Evolutionary conservation across 164 flowering plant genomes (phyloP).

Genomic region (Warburgia ugandensis): DNA sequence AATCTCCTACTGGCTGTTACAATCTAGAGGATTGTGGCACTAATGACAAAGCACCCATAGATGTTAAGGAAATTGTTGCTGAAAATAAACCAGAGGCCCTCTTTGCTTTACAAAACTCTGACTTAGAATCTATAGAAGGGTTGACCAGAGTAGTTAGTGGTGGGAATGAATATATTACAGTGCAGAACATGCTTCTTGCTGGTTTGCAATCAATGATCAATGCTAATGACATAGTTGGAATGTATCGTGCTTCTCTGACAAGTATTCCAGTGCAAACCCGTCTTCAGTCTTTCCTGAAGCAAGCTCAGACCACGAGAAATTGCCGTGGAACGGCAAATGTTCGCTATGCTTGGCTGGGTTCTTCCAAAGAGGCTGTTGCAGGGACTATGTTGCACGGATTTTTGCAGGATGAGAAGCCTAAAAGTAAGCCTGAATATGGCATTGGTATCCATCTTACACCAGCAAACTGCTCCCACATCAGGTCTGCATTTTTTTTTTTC

Average conservation of each 20-base stretch:
- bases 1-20: conserved; percentile 13
- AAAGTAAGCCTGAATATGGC: conserved; percentile 37
- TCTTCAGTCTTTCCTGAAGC: conserved; percentile 61
- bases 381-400: conserved; percentile 59
- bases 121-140: conserved; percentile 9
- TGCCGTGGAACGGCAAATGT: conserved; percentile 77
- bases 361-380: conserved; percentile 36
- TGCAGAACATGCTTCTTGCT: conserved; percentile 6
- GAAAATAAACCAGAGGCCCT: conserved; percentile 18
- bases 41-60: conserved; percentile 14
- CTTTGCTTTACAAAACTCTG: conserved; percentile 16
- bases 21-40: conserved; percentile 27
- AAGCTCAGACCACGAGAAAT: conserved; percentile 51
- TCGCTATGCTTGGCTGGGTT: conserved; percentile 76
- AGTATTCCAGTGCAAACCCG: conserved; percentile 31
- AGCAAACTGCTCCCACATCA: conserved; percentile 34
- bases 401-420: conserved; percentile 31
- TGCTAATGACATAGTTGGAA: conserved; percentile 34
- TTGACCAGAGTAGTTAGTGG: not conserved
- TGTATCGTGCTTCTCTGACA: conserved; percentile 18
- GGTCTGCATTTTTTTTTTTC: conserved; percentile 36
- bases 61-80: conserved; percentile 23
- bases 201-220: conserved; percentile 28
- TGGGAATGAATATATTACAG: conserved; percentile 2
- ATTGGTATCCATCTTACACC: conserved; percentile 72